A percentile compares a stretch with the other conserved stretches of the same genome.
Evolutionary conservation across 1,284 basidiomycete genomes (phyloP).

Genomic region (Thecaphora thlaspeos): DNA sequence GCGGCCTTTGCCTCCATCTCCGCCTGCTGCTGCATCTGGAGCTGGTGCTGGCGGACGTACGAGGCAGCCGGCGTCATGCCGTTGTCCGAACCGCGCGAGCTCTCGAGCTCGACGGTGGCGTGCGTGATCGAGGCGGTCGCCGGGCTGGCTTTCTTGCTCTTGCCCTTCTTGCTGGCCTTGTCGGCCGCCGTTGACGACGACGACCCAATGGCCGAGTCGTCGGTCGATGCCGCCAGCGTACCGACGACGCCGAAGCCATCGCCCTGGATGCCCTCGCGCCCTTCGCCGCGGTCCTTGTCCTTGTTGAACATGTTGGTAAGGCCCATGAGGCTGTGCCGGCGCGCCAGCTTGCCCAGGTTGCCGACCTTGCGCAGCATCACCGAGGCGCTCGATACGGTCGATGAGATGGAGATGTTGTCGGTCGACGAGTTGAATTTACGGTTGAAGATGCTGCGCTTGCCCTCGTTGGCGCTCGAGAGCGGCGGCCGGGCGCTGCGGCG

Average conservation of each 20-base stretch:
- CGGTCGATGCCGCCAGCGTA: conserved; percentile 55
- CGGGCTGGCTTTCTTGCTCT: conserved; percentile 65
- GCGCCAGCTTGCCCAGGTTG: conserved; percentile 83
- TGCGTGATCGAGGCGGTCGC: conserved; percentile 76
- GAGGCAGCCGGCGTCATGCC: conserved; percentile 90
- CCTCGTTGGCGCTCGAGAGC: conserved; percentile 32
- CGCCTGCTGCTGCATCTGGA: conserved; percentile 66
- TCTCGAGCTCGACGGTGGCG: conserved; percentile 81
- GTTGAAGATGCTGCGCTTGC: conserved; percentile 72
- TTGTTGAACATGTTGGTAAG: conserved; percentile 76
- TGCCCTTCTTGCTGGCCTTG: conserved; percentile 56
- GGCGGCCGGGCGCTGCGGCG: conserved; percentile 44
- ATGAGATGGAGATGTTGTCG: conserved; percentile 94
- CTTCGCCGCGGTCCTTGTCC: conserved; percentile 67
- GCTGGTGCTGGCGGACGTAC: conserved; percentile 77
- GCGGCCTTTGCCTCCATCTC: conserved; percentile 59
- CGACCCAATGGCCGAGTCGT: conserved; percentile 57
- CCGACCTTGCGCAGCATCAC: conserved; percentile 98
- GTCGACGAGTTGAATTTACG: conserved; percentile 87
- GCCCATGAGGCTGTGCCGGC: conserved; percentile 82
- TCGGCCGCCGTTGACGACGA: conserved; percentile 1
- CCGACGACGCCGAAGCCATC: conserved; percentile 64
- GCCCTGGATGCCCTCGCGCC: conserved; percentile 61
- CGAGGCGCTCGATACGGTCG: conserved; percentile 91
- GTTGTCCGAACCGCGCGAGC: conserved; percentile 64